These are phyloP conservation scores for Colletotrichum tropicale DNA, from an alignment of 2,329 filamentous ascomycete species.

Conservation along the genomic window DNA sequence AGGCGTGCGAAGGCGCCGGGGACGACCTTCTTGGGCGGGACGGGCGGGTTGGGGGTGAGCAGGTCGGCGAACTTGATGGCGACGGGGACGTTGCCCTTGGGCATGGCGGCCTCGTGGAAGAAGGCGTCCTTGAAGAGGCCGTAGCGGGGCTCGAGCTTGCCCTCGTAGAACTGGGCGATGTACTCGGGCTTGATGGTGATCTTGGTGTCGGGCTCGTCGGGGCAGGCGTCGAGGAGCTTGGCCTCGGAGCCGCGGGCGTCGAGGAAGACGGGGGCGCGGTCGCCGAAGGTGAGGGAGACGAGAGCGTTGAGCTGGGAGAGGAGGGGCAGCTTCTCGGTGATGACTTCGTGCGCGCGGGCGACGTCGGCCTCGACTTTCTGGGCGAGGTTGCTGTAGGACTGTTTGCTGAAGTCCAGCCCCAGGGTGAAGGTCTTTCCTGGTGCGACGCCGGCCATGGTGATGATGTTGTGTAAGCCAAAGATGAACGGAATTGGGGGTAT, in stretches of 20 bases:
- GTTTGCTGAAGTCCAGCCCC: not conserved
- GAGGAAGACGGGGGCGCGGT: not conserved
- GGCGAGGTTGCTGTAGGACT: not conserved
- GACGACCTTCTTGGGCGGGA: not conserved
- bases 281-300: not conserved
- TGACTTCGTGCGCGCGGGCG: not conserved
- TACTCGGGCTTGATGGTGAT: slow-evolving; percentile 2
- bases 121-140: not conserved
- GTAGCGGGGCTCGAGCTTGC: not conserved
- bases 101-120: not conserved
- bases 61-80: not conserved
- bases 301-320: not conserved
- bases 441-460: not conserved
- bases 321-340: not conserved
- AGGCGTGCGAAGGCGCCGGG: not conserved
- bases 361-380: not conserved
- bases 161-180: not conserved
- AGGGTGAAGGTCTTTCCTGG: not conserved
- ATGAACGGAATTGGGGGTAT: not conserved
- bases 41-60: not conserved
- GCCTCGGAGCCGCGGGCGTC: not conserved
- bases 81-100: not conserved
- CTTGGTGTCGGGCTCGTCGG: not conserved
- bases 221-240: not conserved
- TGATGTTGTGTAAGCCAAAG: not conserved